Conservation (phyloP, 768 basidiomycete genomes). For the Suillus hirtellus region DNA sequence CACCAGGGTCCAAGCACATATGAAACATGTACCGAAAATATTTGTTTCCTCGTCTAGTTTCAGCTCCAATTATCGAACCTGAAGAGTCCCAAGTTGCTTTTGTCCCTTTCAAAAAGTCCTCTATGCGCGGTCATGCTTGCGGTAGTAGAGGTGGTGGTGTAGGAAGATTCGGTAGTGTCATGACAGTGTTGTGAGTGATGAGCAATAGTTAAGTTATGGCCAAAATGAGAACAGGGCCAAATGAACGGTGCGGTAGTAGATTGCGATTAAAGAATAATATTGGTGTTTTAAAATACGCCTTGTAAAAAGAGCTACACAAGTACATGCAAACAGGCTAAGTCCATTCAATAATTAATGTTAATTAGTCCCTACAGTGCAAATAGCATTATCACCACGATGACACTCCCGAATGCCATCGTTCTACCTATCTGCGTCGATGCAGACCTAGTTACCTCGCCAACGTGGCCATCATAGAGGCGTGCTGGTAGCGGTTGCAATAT, state of each 20-base stretch:
- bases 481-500: slow-evolving; percentile 42
- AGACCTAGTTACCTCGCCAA: background rate
- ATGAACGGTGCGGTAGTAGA: background rate
- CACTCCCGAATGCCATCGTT: background rate
- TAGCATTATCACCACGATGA: background rate
- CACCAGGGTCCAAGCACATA: slow-evolving; percentile 84
- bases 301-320: background rate
- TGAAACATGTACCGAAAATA: slow-evolving; percentile 95
- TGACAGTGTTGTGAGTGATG: background rate
- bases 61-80: slow-evolving; percentile 40
- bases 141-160: slow-evolving; percentile 39
- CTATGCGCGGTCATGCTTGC: slow-evolving; percentile 39
- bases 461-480: background rate
- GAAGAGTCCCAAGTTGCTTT: slow-evolving; percentile 50
- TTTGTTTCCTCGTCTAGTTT: slow-evolving; percentile 77
- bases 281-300: background rate
- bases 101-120: slow-evolving; percentile 71
- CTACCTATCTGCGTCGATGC: background rate
- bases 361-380: background rate
- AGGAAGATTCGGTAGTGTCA: slow-evolving; percentile 60
- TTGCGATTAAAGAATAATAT: background rate
- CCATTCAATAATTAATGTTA: background rate
- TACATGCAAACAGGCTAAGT: background rate
- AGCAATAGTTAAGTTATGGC: background rate
- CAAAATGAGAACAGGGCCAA: background rate